Percentiles rank a stretch among this genome's conserved stretches.
Conservation (phyloP, 352 stramenopile species). For the Pythium pyrilobum region DNA sequence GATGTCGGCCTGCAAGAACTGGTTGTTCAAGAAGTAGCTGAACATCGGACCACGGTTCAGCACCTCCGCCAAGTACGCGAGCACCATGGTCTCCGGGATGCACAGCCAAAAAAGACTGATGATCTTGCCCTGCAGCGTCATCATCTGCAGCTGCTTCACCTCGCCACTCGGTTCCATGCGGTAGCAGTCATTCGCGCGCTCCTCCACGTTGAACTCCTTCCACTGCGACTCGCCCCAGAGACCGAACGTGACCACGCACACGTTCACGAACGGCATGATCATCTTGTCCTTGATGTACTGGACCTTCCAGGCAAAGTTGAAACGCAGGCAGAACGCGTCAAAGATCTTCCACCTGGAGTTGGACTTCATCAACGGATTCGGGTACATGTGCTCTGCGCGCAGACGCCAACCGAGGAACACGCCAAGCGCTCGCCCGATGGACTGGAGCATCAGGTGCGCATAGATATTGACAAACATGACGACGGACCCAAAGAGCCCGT, state of each 20-base stretch:
- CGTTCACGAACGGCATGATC: conserved; percentile 41
- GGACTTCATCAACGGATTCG: conserved; percentile 20
- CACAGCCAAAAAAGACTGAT: conserved; percentile 58
- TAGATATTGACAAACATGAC: conserved; percentile 49
- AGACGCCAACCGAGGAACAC: conserved; percentile 35
- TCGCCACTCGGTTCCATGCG: conserved; percentile 49
- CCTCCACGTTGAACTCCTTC: conserved; percentile 51
- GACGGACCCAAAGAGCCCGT: conserved; percentile 33
- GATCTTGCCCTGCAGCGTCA: conserved; percentile 61
- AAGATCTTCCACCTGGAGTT: conserved; percentile 23
- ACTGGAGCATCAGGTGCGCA: conserved; percentile 43
- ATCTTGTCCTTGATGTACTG: conserved; percentile 62
- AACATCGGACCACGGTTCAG: conserved; percentile 50
- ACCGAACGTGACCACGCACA: conserved; percentile 39
- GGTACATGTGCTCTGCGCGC: conserved; percentile 41
- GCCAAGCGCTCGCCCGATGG: conserved; percentile 32
- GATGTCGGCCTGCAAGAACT: conserved; percentile 57
- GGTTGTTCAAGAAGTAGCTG: conserved; percentile 54
- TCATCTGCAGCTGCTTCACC: conserved; percentile 68
- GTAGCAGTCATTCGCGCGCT: conserved; percentile 51
- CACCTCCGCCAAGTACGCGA: conserved; percentile 48
- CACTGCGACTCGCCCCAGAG: conserved; percentile 43
- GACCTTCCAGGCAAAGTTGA: conserved; percentile 54
- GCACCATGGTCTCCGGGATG: conserved; percentile 37
- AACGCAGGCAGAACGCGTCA: conserved; percentile 44